phyloP scores from a whole-genome alignment of 2,329 filamentous ascomycete species.

The Alternaria burnsii region DNA sequence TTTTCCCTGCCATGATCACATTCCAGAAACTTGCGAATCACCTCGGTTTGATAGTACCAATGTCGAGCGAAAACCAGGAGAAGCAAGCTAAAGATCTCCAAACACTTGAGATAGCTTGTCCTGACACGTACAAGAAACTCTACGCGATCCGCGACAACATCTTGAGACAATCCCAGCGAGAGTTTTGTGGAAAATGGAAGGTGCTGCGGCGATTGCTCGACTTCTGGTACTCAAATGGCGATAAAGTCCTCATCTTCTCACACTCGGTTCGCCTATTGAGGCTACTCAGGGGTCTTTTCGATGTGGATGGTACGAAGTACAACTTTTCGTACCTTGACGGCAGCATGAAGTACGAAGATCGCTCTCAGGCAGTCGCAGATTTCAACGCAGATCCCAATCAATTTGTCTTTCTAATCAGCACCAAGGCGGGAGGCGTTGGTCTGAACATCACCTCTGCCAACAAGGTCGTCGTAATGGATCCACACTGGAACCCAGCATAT shows the following conservation, averaged over 20 bases:
- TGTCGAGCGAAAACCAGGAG: slow-evolving; percentile 68
- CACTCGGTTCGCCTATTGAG: slow-evolving; percentile 86
- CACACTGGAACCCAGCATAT: slow-evolving; percentile 96
- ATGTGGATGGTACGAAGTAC: slow-evolving; percentile 78
- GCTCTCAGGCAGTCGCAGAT: slow-evolving; percentile 81
- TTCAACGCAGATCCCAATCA: slow-evolving; percentile 89
- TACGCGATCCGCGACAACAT: slow-evolving; percentile 81
- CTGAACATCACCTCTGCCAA: slow-evolving; percentile 98
- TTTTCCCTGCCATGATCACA: slow-evolving; percentile 84
- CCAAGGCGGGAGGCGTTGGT: slow-evolving; percentile 89
- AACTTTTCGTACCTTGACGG: slow-evolving; percentile 92
- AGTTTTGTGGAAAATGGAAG: slow-evolving; percentile 98
- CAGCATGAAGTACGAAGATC: slow-evolving; percentile 80
- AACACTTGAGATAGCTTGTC: slow-evolving; percentile 76
- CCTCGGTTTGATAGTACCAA: slow-evolving; percentile 84
- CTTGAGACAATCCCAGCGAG: slow-evolving; percentile 80
- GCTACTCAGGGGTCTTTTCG: slow-evolving; percentile 86
- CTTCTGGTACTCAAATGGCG: slow-evolving; percentile 88
- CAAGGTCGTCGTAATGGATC: slow-evolving; percentile 96
- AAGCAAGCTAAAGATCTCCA: slow-evolving; percentile 82
- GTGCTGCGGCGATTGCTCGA: slow-evolving; percentile 84
- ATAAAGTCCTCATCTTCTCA: slow-evolving; percentile 95
- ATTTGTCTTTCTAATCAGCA: slow-evolving; percentile 96
- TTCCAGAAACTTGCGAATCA: slow-evolving; percentile 93
- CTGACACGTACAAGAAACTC: slow-evolving; percentile 76